Percentiles rank a stretch among this genome's conserved stretches.
phyloP scores from a whole-genome alignment of 148 eudicot genomes.

The Talinum fruticosum region DNA sequence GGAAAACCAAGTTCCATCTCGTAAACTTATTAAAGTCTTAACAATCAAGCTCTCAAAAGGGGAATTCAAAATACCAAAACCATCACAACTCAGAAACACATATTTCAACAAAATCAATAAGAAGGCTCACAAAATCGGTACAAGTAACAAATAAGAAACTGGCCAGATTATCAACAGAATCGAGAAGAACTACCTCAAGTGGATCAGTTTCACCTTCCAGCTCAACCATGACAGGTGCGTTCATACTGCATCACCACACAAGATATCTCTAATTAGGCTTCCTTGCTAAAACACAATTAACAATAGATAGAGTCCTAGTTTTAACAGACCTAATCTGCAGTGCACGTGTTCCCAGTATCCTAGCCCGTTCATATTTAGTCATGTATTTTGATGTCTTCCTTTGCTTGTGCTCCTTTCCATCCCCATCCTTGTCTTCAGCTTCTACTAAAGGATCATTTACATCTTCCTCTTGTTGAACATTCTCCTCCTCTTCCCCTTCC shows the following conservation, averaged over 20 bases:
- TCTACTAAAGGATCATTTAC: slow-evolving; percentile 58
- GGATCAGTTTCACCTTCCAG: slow-evolving; percentile 68
- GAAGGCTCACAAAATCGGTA: background rate
- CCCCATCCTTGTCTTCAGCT: slow-evolving; percentile 60
- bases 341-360: slow-evolving; percentile 63
- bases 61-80: background rate
- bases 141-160: background rate
- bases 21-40: background rate
- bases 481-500: slow-evolving; percentile 69
- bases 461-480: slow-evolving; percentile 56
- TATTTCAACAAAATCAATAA: background rate
- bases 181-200: slow-evolving; percentile 45
- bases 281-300: background rate
- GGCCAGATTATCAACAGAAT: background rate
- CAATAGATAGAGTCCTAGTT: background rate
- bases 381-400: slow-evolving; percentile 85
- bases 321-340: slow-evolving; percentile 54
- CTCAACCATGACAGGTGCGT: slow-evolving; percentile 74
- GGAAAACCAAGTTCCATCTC: too few species aligned
- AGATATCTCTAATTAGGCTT: background rate
- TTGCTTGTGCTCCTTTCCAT: slow-evolving; percentile 51
- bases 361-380: slow-evolving; percentile 65
- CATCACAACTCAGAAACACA: background rate
- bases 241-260: slow-evolving; percentile 44
- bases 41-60: background rate